Base-by-base conservation (phyloP, 441 rosid genomes). In the Mallotus japonicus region DNA sequence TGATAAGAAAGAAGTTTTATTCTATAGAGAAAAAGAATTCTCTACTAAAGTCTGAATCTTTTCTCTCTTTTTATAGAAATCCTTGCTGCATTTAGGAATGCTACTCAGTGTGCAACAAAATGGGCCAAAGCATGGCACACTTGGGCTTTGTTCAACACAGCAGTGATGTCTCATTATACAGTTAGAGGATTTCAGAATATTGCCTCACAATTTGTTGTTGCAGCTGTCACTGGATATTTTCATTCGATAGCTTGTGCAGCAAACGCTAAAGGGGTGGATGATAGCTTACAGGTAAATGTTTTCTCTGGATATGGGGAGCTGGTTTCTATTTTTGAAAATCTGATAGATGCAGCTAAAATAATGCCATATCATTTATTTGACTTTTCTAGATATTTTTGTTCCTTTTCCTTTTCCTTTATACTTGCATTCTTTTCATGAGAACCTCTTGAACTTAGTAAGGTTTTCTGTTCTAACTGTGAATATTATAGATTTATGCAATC, bases 51-150 rank as follows among this genome's bases (percentile, higher is more conserved):
- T 68, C 19, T 56, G 58, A 55, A 22, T 56, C 42, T 28, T 32
- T 49, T 13, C 76, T 49, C 17, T 47, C 51, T 46, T n/a, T 69
- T 71, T 81, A 79, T 84, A 96, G 99, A 92, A 79, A 94, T 92
- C 71, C 96, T 85, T 79, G 77, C 80, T 54, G 87, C 99, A 14
- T 92, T 92, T 78, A 73, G 87, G 82, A 90, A 84, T 71, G 96
- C 99, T 72, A 94, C 99, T 51, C 86, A 83, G 32, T 96, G 76
- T 79, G 98, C 97, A 37, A 73, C 90, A 66, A 87, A 92, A 82
- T 94, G 99, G 99, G 90, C 88, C 57, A 96, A 91, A 82, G 98
- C 99, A 86, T 96, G 99, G 99, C 99, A 96, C 71, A 83, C 82
- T 50, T 96, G 99, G 99, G 99, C 99, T 60, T 83, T 96, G 83